A percentile compares a stretch with the other conserved stretches of the same genome.
phyloP scores from a whole-genome alignment of 2,329 filamentous ascomycete species.

The Pseudogymnoascus sp. region DNA sequence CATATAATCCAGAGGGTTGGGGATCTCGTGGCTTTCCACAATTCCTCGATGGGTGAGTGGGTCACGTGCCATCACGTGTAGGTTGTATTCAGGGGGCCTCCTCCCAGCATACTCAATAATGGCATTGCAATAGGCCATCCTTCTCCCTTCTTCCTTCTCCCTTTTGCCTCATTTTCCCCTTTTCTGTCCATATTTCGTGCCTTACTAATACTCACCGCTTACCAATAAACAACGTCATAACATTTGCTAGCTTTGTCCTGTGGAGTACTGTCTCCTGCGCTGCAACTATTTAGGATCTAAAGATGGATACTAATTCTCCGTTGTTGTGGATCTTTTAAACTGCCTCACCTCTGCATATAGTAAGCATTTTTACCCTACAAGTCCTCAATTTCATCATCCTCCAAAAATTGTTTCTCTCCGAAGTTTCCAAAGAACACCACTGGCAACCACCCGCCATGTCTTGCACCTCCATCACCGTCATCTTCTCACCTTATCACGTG shows the following conservation, averaged over 20 bases:
- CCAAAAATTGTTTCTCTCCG: no score
- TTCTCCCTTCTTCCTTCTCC: background rate
- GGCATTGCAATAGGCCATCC: background rate
- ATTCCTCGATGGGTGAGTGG: background rate
- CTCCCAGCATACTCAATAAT: background rate
- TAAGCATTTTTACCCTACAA: background rate
- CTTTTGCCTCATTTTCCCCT: background rate
- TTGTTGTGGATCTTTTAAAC: background rate
- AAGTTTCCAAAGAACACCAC: no score
- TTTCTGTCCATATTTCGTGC: no score
- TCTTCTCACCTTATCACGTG: conserved; percentile 34
- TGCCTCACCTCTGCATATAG: background rate
- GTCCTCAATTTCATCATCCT: no score
- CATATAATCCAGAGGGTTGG: background rate
- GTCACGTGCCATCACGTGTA: background rate
- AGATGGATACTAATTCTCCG: background rate
- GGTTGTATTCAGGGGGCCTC: background rate
- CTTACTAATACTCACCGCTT: no score
- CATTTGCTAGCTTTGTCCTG: background rate
- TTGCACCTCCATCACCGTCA: conserved; percentile 26
- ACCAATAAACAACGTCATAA: background rate
- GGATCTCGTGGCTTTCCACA: background rate
- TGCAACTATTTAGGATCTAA: background rate
- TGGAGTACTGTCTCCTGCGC: no score
- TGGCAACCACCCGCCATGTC: no score